phyloP scores from a whole-genome alignment of 2,329 filamentous ascomycete genomes.

The Cryphonectria naterciae region DNA sequence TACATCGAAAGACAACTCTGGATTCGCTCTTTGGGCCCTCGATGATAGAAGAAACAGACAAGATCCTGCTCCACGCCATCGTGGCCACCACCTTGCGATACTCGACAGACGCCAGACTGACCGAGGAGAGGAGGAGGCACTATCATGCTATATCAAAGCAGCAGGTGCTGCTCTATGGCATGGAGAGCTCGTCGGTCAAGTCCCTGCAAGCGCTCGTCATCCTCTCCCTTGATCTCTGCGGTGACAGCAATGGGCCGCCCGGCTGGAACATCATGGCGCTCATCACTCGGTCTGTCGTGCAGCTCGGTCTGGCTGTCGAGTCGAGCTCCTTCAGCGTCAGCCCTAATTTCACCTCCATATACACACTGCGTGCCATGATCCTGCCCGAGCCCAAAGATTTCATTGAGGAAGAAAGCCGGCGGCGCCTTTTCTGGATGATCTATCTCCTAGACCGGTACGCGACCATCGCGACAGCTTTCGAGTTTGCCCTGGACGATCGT shows the following conservation, averaged over 20 bases:
- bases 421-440: constrained; percentile 91
- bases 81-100: constrained; percentile 87
- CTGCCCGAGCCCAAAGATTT: constrained; percentile 82
- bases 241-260: constrained; percentile 85
- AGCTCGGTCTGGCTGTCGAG: constrained; percentile 84
- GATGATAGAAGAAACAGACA: constrained; percentile 77
- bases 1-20: constrained; percentile 82
- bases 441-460: constrained; percentile 90
- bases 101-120: constrained; percentile 76
- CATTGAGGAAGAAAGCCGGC: constrained; percentile 84
- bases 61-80: constrained; percentile 83
- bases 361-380: constrained; percentile 83
- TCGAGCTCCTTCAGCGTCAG: constrained; percentile 78
- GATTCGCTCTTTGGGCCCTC: constrained; percentile 80
- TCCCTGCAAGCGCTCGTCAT: constrained; percentile 87
- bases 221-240: constrained; percentile 80
- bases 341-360: constrained; percentile 82
- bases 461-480: constrained; percentile 88
- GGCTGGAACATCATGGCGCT: constrained; percentile 91
- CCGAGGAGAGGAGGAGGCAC: constrained; percentile 70
- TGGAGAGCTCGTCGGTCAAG: constrained; percentile 89
- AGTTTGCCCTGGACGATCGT: constrained; percentile 86
- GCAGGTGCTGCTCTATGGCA: constrained; percentile 81
- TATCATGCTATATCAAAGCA: constrained; percentile 85
- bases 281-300: constrained; percentile 86